Conservation (phyloP, 2,329 filamentous ascomycete species). For the Ophiocordyceps unilateralis region DNA sequence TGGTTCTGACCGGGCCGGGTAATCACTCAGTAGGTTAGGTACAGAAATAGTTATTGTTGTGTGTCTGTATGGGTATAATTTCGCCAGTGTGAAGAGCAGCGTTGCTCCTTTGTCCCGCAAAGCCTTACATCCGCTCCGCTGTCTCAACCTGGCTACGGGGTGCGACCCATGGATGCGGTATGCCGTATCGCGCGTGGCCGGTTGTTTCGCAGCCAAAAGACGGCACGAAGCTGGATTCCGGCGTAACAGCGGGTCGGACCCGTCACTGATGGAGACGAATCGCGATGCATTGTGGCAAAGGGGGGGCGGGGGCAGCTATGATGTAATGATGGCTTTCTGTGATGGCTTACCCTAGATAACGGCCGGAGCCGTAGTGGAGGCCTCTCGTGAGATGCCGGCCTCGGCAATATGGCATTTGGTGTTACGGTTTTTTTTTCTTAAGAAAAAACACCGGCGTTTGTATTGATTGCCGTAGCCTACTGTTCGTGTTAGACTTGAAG, state of each 20-base stretch:
- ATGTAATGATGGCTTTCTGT: background rate
- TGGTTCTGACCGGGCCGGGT: too few species aligned
- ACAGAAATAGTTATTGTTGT: too few species aligned
- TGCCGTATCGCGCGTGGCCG: background rate
- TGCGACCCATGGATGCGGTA: background rate
- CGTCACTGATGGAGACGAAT: background rate
- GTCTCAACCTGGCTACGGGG: background rate
- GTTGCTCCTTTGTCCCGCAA: too few species aligned
- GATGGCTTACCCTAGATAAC: background rate
- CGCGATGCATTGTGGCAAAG: background rate
- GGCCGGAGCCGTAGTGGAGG: background rate
- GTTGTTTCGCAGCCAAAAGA: background rate
- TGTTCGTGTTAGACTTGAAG: too few species aligned
- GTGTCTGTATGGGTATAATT: too few species aligned
- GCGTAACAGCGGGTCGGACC: background rate
- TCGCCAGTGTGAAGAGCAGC: too few species aligned
- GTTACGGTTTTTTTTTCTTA: too few species aligned
- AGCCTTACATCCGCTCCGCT: background rate
- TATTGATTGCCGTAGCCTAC: too few species aligned
- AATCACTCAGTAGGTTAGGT: too few species aligned
- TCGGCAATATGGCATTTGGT: background rate
- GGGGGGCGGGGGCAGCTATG: background rate
- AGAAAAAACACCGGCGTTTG: too few species aligned
- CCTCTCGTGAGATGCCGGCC: too few species aligned
- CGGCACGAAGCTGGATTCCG: background rate